Conservation (phyloP, 2,329 filamentous ascomycete species). For the Botrytis cinerea region DNA sequence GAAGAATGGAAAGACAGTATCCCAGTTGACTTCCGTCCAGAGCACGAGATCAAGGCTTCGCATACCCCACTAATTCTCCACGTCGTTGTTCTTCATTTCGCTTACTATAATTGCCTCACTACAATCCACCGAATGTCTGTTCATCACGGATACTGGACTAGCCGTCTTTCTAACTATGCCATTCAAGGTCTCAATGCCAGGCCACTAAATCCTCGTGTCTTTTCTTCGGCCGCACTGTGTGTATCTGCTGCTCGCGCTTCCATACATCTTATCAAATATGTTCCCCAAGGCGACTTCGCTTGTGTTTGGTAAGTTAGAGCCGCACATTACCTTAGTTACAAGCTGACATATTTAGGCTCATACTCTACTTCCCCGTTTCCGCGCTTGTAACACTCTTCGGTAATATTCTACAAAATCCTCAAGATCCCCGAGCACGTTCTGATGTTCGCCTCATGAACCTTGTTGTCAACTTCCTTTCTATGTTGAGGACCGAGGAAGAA, state of each 20-base stretch:
- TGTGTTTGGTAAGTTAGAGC: slow-evolving; percentile 79
- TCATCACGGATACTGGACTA: slow-evolving; percentile 98
- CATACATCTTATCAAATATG: slow-evolving; percentile 92
- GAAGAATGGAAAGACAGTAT: slow-evolving; percentile 98
- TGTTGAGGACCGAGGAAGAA: slow-evolving; percentile 84
- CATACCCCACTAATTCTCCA: slow-evolving; percentile 94
- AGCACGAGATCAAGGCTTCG: slow-evolving; percentile 90
- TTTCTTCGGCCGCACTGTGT: slow-evolving; percentile 88
- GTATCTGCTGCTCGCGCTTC: slow-evolving; percentile 90
- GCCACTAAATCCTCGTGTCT: slow-evolving; percentile 89
- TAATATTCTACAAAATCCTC: slow-evolving; percentile 93
- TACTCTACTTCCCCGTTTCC: slow-evolving; percentile 95
- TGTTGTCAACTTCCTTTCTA: slow-evolving; percentile 88
- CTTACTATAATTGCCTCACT: slow-evolving; percentile 96
- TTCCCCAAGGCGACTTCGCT: slow-evolving; percentile 90
- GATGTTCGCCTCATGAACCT: slow-evolving; percentile 90
- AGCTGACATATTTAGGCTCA: slow-evolving; percentile 61
- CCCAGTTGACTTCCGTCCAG: slow-evolving; percentile 92
- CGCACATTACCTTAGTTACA: neutral
- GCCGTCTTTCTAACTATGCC: slow-evolving; percentile 88
- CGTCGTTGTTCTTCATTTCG: slow-evolving; percentile 90
- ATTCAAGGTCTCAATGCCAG: slow-evolving; percentile 90
- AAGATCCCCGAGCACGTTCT: slow-evolving; percentile 82
- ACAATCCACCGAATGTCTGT: slow-evolving; percentile 99
- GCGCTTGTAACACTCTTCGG: slow-evolving; percentile 93